Evolutionary conservation across 768 basidiomycete species (phyloP), one percentile per base, ranked within the genome.

Genomic region (Phallus indusiatus): DNA sequence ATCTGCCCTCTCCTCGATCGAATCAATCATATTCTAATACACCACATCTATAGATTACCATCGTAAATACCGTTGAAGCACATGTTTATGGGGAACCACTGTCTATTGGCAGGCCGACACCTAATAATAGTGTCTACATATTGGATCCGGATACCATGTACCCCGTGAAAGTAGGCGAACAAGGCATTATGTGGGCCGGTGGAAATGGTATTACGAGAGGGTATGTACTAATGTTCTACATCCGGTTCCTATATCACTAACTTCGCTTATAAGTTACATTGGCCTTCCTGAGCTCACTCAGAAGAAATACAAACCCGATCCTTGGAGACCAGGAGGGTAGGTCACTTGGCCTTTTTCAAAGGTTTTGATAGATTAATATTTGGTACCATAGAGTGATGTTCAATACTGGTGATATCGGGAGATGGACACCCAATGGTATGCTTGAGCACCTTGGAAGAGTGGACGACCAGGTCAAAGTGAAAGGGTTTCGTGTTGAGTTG

Each of bases 381-480:
- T 50, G 42, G 52, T 18, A 56, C 53, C 63, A 60, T 14, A 56
- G 49, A 37, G 62, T 77, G 65, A 85, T 85, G 82, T 84, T 82
- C 67, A 82, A 83, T 62, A 85, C 83, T 21, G 81, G 81, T 1
- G 83, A 83, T 65, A 72, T 85, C 14, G 81, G 81, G 20, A 73
- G 77, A 50, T 83, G 81, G 81, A 68, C 72, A 47, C 63, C 69
- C 6, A 78, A 80, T 60, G 83, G 83, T 1, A 74, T 74, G 20
- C 68, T 85, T 20, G 80, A 83, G 57, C 80, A 80, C 62, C 73
- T 83, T 20, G 83, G 83, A 12, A 73, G 83, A 35, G 75, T 80
- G 35, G 83, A 85, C 63, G 81, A 84, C 61, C 82, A 84, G 66
- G 81, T 84, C 52, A 84, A 84, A 67, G 73, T 84, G 65, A 82